Evolutionary conservation across 768 basidiomycete genomes (phyloP).

Genomic region (Boletus subcaerulescens): DNA sequence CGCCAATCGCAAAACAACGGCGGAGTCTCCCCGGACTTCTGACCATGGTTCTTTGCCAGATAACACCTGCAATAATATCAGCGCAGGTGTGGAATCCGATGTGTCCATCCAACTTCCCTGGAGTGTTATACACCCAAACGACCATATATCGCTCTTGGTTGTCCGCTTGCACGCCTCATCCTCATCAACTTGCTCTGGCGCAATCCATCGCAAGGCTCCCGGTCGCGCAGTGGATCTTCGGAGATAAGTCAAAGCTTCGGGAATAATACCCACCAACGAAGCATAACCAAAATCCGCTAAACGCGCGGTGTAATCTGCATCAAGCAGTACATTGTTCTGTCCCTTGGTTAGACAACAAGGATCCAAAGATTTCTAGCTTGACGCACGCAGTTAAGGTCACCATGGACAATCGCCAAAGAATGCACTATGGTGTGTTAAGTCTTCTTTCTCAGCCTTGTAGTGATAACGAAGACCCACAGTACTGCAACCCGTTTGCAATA

Average conservation of each 20-base stretch:
- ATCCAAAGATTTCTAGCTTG: no score
- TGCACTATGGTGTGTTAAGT: constrained; percentile 5
- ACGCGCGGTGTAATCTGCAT: constrained; percentile 30
- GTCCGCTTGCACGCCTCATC: background rate
- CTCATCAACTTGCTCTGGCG: constrained; percentile 18
- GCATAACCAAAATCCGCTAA: constrained; percentile 44
- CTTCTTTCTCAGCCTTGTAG: no score
- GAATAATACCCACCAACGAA: constrained; percentile 14
- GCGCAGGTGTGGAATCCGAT: fast-evolving
- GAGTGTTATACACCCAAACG: background rate
- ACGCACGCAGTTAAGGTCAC: constrained; percentile 7
- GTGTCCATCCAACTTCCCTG: background rate
- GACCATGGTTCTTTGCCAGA: constrained; percentile 16
- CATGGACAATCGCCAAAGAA: constrained; percentile 5
- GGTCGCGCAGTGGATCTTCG: constrained; percentile 28
- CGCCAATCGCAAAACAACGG: constrained; percentile 5
- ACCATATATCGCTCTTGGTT: background rate
- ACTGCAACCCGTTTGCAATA: background rate
- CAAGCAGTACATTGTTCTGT: constrained; percentile 17
- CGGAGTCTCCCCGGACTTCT: background rate
- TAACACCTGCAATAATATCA: constrained; percentile 17
- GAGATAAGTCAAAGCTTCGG: constrained; percentile 6
- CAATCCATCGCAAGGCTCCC: constrained; percentile 42
- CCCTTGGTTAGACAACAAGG: no score
- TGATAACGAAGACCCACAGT: background rate